Evolutionary conservation across 2,329 filamentous ascomycete species (phyloP).

Genomic region (Didymellaceae sp.): DNA sequence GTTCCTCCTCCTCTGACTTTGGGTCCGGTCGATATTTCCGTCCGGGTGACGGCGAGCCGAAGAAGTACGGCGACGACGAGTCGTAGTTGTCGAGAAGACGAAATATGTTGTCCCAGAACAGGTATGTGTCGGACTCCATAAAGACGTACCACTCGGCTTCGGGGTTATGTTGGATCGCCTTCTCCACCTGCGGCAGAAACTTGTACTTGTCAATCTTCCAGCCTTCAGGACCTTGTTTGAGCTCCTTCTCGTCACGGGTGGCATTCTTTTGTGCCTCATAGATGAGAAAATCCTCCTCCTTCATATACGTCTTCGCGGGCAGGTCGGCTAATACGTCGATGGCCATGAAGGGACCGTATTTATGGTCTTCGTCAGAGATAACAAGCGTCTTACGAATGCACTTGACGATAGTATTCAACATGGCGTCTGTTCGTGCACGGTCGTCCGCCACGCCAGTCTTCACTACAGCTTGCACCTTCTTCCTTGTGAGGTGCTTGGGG

Average conservation of each 20-base stretch:
- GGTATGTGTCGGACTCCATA: conserved; percentile 30
- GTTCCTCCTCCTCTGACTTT: conserved; percentile 43
- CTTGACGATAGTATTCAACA: conserved; percentile 58
- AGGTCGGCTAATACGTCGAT: conserved; percentile 51
- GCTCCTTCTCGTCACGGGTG: conserved; percentile 21
- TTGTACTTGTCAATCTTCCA: conserved; percentile 58
- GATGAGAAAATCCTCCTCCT: conserved; percentile 45
- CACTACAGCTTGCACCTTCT: conserved; percentile 52
- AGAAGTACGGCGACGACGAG: conserved; percentile 35
- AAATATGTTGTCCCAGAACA: conserved; percentile 38
- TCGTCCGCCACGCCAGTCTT: conserved; percentile 63
- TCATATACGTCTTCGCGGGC: conserved; percentile 44
- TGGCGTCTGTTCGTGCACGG: conserved; percentile 57
- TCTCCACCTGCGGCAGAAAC: conserved; percentile 58
- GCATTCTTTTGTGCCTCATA: conserved; percentile 34
- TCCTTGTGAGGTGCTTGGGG: conserved; percentile 39
- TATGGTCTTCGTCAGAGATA: conserved; percentile 60
- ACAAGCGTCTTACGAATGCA: conserved; percentile 61
- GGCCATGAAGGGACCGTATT: conserved; percentile 50
- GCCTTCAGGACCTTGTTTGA: conserved; percentile 38
- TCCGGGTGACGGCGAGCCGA: conserved; percentile 36
- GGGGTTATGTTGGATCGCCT: conserved; percentile 41
- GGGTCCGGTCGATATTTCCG: conserved; percentile 21
- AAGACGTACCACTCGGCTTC: conserved; percentile 31
- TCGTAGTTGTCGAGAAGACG: conserved; percentile 42